Percentiles rank a stretch among this genome's conserved stretches.
These are phyloP conservation scores for Plantago major DNA, from an alignment of 257 asterid species.

Conservation along the genomic window DNA sequence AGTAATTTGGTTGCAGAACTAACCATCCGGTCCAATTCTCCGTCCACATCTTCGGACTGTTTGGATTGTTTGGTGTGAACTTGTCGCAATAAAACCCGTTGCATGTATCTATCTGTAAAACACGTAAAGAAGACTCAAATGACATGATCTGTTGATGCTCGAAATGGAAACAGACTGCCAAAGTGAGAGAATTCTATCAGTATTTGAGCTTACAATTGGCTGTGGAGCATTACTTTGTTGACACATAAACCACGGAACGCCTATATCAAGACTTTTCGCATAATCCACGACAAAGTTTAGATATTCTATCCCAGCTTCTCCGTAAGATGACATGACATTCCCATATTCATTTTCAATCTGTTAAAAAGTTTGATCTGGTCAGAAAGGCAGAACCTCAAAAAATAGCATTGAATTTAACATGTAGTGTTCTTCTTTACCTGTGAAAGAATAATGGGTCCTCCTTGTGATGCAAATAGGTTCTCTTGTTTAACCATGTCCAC, in stretches of 20 bases:
- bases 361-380: background rate
- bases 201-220: conserved; percentile 38
- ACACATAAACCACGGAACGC: conserved; percentile 94
- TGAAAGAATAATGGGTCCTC: conserved; percentile 81
- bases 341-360: conserved; percentile 88
- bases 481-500: conserved; percentile 65
- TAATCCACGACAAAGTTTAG: conserved; percentile 60
- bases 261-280: conserved; percentile 53
- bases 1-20: background rate
- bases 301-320: conserved; percentile 66
- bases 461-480: conserved; percentile 79
- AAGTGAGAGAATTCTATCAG: too few species aligned
- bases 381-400: background rate
- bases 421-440: conserved; percentile 32
- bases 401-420: too few species aligned
- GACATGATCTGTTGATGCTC: background rate
- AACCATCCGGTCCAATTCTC: conserved; percentile 95
- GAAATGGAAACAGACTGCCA: too few species aligned
- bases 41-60: conserved; percentile 84
- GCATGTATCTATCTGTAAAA: conserved; percentile 55
- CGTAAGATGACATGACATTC: conserved; percentile 43
- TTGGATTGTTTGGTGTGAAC: conserved; percentile 51
- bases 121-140: background rate
- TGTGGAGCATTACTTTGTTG: conserved; percentile 66
- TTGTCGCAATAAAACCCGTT: conserved; percentile 73